Percentiles rank a stretch among this genome's conserved stretches.
Conservation (phyloP, 2,329 filamentous ascomycete genomes). For the Xylaria arbuscula region DNA sequence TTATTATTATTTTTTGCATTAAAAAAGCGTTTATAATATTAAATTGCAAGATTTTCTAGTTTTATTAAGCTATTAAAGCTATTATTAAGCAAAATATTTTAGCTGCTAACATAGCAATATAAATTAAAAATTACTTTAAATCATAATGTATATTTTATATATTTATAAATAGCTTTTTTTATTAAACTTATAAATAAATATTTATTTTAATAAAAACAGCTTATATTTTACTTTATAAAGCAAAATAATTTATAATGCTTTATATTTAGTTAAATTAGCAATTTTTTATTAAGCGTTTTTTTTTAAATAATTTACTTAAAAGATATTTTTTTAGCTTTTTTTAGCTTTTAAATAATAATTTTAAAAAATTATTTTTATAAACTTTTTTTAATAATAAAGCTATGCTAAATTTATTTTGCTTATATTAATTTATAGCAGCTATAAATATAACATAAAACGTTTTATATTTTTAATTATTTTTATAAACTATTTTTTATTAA, state of each 20-base stretch:
- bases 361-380: background rate
- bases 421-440: background rate
- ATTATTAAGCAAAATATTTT: too few species aligned
- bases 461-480: conserved; percentile 2
- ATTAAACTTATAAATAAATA: conserved; percentile 16
- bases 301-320: background rate
- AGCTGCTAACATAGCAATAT: too few species aligned
- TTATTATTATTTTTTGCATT: background rate
- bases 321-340: background rate
- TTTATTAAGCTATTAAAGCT: background rate
- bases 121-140: conserved; percentile 1
- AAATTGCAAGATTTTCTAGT: background rate
- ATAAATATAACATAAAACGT: conserved; percentile 8
- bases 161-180: conserved; percentile 4
- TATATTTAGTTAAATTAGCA: background rate
- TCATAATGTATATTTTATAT: background rate
- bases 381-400: background rate
- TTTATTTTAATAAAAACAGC: background rate
- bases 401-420: background rate
- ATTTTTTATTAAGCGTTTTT: background rate
- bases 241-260: background rate
- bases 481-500: conserved; percentile 5
- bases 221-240: background rate
- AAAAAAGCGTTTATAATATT: background rate
- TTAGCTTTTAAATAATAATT: background rate